A percentile compares a stretch with the other conserved stretches of the same genome.
Conservation (phyloP, 202 grass and related monocot genomes). For the Zoysia matrella region DNA sequence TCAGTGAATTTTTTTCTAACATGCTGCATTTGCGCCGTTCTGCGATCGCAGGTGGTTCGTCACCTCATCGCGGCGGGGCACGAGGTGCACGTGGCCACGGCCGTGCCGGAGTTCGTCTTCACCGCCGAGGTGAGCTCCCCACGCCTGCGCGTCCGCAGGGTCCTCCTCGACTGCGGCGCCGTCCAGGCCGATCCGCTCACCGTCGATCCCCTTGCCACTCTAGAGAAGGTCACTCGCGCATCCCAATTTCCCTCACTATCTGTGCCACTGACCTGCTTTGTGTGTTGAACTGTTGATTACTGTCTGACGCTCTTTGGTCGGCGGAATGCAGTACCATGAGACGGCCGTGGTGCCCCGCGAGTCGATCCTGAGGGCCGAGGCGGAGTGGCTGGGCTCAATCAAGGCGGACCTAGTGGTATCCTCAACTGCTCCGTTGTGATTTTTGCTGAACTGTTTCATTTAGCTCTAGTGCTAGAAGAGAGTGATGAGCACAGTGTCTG, state of each 20-base stretch:
- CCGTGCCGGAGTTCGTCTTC: constrained; percentile 90
- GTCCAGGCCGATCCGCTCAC: constrained; percentile 94
- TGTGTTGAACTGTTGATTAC: background rate
- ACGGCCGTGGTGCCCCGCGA: constrained; percentile 86
- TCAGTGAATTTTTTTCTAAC: background rate
- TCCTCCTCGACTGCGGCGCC: constrained; percentile 89
- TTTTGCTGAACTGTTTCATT: background rate
- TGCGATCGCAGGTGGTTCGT: constrained; percentile 68
- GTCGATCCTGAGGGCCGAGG: constrained; percentile 78
- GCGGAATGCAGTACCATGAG: constrained; percentile 78
- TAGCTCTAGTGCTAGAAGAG: background rate
- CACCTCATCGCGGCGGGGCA: constrained; percentile 79
- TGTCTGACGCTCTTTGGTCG: background rate
- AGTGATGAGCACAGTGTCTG: background rate
- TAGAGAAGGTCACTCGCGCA: constrained; percentile 63
- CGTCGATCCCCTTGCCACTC: constrained; percentile 79
- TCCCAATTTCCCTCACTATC: too few relatives aligned
- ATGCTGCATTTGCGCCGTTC: background rate
- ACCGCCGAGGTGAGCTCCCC: constrained; percentile 84
- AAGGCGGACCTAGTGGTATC: constrained; percentile 84
- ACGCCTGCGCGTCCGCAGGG: constrained; percentile 79
- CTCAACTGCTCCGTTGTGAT: background rate
- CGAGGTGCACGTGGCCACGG: constrained; percentile 89
- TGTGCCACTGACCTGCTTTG: too few relatives aligned
- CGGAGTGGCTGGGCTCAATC: constrained; percentile 85